phyloP scores from a whole-genome alignment of 306 rosid species.

The Betula pendula region DNA sequence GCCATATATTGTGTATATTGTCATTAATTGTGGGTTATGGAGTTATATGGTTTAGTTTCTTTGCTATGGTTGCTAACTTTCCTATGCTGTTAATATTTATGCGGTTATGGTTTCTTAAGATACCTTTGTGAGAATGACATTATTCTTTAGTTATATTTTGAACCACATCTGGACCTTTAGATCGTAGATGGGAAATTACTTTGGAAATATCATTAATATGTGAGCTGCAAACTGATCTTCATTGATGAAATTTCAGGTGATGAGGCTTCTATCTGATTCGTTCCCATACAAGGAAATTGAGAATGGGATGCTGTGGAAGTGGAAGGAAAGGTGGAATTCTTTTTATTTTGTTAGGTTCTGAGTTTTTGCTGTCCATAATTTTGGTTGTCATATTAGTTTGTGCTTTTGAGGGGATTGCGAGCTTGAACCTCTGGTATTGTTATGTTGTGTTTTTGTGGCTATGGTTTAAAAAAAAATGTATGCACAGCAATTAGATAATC shows the following conservation, averaged over 20 bases:
- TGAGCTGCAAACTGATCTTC: not conserved
- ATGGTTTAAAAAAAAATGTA: not conserved
- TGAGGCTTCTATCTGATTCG: slow-evolving; percentile 80
- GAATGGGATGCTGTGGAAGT: slow-evolving; percentile 82
- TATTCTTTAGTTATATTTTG: not conserved
- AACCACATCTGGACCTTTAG: not conserved
- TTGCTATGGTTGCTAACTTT: not conserved
- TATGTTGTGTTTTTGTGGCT: not conserved
- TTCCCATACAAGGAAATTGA: slow-evolving; percentile 77
- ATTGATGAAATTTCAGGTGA: slow-evolving; percentile 41
- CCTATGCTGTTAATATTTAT: not conserved
- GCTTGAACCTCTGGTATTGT: not conserved
- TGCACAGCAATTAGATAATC: too few species aligned
- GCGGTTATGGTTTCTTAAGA: not conserved
- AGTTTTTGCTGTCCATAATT: not conserved
- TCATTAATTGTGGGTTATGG: not conserved
- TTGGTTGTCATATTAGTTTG: not conserved
- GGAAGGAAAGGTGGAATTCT: slow-evolving; percentile 65
- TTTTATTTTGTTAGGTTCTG: not conserved
- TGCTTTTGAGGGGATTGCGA: not conserved
- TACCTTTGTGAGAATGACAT: not conserved
- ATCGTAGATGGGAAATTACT: not conserved
- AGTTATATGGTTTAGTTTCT: not conserved
- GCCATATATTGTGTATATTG: not conserved
- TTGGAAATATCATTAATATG: not conserved